Evolutionary conservation across 495 filamentous ascomycete genomes (phyloP), one percentile per base, ranked within the genome.

Genomic region (Diplogelasinospora grovesii): DNA sequence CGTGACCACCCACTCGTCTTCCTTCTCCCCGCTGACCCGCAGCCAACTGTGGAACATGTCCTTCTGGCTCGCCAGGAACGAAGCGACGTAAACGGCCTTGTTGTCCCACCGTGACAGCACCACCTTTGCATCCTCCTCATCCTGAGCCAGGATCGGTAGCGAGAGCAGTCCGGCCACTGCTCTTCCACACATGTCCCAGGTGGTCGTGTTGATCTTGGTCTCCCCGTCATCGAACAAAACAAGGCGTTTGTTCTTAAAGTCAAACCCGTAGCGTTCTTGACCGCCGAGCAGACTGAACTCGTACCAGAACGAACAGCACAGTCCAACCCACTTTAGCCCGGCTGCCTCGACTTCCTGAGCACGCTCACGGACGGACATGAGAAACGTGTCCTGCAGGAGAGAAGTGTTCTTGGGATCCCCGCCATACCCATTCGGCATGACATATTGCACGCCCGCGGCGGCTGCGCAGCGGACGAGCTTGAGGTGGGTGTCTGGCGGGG

Each of bases 371-470:
- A 22, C 23, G 0, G 14, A 22, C 8, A 33, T 6, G 16, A 40
- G 42, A 9, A 56, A 43, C 0, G 59, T 52, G 34, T 77, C 69
- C 15, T 64, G 42, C 19, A 26, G 20, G 22, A 26, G 23, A 4
- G 27, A 8, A 1, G 35, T 15, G 36, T 30, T 21, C 26, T 20
- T 23, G 15, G 32, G 19, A 22, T 42, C 39, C 20, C 41, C 36
- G 19, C 70, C 70, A 45, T 57, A 83, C 31, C 66, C 67, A 53
- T 81, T 83, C 13, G 83, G 82, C 26, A 83, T 52, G 36, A 85
- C 53, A 59, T 73, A 83, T 0, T 54, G 60, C 0, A 86, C 75
- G 10, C 69, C 71, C 1, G 83, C 82, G 33, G 71, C 64, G 7
- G 64, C 74, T 1, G 82, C 81, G 1, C 80, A 79, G 3, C 70